Percentiles rank a stretch among this genome's conserved stretches.
Evolutionary conservation across 345 rosid species (phyloP).

Genomic region (Euphorbia lathyris): DNA sequence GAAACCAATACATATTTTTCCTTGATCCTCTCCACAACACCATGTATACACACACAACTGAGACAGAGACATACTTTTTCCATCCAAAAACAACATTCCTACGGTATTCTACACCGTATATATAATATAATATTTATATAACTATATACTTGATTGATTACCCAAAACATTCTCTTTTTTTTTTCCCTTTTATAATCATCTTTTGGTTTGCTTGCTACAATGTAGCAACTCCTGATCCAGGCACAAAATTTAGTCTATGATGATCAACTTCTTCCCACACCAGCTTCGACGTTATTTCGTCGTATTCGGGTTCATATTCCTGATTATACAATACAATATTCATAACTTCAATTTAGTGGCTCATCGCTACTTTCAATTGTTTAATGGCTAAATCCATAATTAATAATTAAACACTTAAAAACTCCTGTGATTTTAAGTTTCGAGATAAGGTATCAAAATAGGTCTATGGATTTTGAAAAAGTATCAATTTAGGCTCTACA

Average conservation of each 20-base stretch:
- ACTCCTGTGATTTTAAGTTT: no score
- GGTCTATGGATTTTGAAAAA: no score
- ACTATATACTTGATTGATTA: not conserved
- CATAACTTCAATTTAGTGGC: not conserved
- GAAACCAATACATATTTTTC: not conserved
- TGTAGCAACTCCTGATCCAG: slow-evolving; percentile 59
- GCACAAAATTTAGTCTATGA: slow-evolving; percentile 46
- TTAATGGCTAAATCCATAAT: no score
- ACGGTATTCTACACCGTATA: slow-evolving; percentile 12
- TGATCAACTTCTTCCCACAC: slow-evolving; percentile 75
- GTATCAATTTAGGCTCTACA: no score
- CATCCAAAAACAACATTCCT: slow-evolving; percentile 7
- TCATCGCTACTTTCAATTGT: no score
- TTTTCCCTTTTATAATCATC: not conserved
- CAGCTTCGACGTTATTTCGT: slow-evolving; percentile 72
- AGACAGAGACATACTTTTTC: not conserved
- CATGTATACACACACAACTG: not conserved
- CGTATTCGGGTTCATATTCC: slow-evolving; percentile 75
- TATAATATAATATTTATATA: not conserved
- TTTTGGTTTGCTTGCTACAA: not conserved
- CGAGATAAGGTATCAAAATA: no score
- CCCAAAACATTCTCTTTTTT: not conserved
- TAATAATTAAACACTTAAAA: no score
- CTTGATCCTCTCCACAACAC: not conserved
- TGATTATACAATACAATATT: slow-evolving; percentile 14